Percentiles rank a stretch among this genome's conserved stretches.
Conservation (phyloP, 1,139 yeast genomes). For the Meyerozyma carpophila region DNA sequence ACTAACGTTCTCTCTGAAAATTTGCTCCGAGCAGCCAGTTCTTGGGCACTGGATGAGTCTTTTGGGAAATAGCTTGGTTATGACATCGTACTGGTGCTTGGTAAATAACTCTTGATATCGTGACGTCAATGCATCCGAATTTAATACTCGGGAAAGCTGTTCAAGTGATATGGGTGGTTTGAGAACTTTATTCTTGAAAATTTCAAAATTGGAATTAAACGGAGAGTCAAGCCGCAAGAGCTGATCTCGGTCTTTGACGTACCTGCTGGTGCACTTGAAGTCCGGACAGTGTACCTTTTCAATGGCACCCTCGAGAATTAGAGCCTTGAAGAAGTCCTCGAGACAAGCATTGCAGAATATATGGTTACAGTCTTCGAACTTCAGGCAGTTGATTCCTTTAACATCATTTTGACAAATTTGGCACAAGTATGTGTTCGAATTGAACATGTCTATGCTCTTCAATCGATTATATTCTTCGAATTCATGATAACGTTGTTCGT, state of each 20-base stretch:
- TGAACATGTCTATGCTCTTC: constrained; percentile 19
- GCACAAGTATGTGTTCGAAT: constrained; percentile 42
- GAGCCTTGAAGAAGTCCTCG: constrained; percentile 36
- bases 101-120: constrained; percentile 36
- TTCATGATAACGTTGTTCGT: not conserved
- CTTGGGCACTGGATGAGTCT: constrained; percentile 53
- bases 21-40: constrained; percentile 33
- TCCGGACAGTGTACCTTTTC: constrained; percentile 58
- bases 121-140: constrained; percentile 16
- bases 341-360: constrained; percentile 51
- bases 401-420: constrained; percentile 53
- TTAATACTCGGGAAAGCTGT: constrained; percentile 25
- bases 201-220: constrained; percentile 17
- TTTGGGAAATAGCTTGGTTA: constrained; percentile 42
- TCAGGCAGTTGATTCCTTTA: constrained; percentile 43
- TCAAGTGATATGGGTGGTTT: constrained; percentile 29
- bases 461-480: not conserved
- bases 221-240: constrained; percentile 18
- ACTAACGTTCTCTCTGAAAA: constrained; percentile 44
- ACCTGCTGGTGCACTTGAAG: constrained; percentile 35
- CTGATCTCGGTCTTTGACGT: constrained; percentile 13
- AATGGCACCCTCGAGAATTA: constrained; percentile 48
- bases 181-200: constrained; percentile 28
- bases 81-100: constrained; percentile 38
- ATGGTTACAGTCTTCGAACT: constrained; percentile 45